These are phyloP conservation scores for Medicago truncatula DNA, from an alignment of 306 rosid species.

Conservation along the genomic window DNA sequence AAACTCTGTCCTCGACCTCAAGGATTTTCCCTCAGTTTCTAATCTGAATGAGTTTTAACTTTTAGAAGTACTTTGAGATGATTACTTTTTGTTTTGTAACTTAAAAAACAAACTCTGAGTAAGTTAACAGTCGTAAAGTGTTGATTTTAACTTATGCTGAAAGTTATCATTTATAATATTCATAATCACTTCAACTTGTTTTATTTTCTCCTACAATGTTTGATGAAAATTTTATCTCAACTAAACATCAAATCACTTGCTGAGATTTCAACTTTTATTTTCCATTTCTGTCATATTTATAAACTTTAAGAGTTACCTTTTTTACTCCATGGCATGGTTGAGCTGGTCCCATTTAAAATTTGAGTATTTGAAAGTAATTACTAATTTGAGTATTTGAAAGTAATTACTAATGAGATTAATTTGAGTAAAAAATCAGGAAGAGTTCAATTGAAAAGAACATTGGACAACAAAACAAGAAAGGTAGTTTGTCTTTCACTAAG, in stretches of 20 bases:
- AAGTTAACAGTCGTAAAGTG: neutral
- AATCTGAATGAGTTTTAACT: neutral
- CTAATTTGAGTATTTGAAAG: constrained; percentile 14
- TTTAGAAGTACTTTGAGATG: neutral
- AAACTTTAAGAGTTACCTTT: neutral
- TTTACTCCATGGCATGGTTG: neutral
- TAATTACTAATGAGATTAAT: constrained; percentile 9
- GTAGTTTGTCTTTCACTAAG: constrained; percentile 36
- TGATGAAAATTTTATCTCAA: neutral
- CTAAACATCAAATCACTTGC: neutral
- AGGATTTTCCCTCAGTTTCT: neutral
- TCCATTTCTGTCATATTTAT: neutral
- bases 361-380: constrained; percentile 12
- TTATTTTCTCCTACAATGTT: neutral
- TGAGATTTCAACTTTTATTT: neutral
- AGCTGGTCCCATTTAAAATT: neutral
- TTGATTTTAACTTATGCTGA: neutral
- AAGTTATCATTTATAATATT: neutral
- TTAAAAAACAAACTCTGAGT: neutral
- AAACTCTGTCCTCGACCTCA: neutral
- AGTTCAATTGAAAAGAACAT: constrained; percentile 11
- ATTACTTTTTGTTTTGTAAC: neutral
- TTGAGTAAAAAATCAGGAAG: neutral
- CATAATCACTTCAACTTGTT: neutral
- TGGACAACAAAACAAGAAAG: constrained; percentile 1